Conservation (phyloP, 768 basidiomycete species). For the Podaxis mareebaensis region DNA sequence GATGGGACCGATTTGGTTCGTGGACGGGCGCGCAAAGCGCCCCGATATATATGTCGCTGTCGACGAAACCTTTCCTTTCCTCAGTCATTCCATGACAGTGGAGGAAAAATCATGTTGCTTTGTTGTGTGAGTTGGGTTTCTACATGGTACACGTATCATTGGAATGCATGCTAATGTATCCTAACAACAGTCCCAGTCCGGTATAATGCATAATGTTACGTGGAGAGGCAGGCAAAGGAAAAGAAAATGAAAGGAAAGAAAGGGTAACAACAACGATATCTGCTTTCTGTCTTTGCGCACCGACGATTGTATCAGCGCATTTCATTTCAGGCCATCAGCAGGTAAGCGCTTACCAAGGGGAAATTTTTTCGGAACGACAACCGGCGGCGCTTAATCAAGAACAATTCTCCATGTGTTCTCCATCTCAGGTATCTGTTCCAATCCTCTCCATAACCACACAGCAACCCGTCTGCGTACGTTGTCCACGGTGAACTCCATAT, state of each 20-base stretch:
- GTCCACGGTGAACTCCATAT: background rate
- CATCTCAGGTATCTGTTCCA: background rate
- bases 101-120: background rate
- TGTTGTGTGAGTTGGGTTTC: background rate
- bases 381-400: background rate
- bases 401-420: background rate
- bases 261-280: background rate
- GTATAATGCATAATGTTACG: background rate
- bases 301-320: too few relatives aligned
- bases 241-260: background rate
- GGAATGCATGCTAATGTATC: background rate
- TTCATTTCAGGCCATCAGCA: too few relatives aligned
- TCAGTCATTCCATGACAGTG: too few relatives aligned
- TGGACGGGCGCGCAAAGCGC: too few relatives aligned
- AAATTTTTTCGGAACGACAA: background rate
- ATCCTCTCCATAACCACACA: conserved; percentile 14
- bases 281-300: too few relatives aligned
- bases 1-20: background rate
- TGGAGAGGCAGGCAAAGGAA: background rate
- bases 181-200: background rate
- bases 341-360: background rate
- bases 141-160: background rate
- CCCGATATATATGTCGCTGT: background rate
- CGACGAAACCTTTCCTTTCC: too few relatives aligned
- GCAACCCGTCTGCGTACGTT: background rate